Evolutionary conservation across 2,329 filamentous ascomycete species (phyloP).

Genomic region (Colletotrichum lindemuthianum): DNA sequence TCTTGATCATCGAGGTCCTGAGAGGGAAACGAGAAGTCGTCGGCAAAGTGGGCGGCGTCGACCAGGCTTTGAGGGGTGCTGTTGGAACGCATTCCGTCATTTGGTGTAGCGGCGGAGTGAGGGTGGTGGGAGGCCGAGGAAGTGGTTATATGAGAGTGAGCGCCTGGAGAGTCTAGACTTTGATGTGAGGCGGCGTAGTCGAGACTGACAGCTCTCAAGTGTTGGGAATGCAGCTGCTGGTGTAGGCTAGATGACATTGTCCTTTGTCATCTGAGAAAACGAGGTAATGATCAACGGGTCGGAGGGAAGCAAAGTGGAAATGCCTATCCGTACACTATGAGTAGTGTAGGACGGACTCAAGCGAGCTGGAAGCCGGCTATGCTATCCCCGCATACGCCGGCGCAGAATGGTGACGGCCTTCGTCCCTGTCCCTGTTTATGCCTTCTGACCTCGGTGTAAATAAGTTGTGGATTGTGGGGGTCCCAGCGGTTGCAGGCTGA

Average conservation of each 20-base stretch:
- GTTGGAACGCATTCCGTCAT: slow-evolving; percentile 47
- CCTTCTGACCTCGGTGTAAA: slow-evolving; percentile 31
- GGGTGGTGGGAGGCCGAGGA: slow-evolving; percentile 32
- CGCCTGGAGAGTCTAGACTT: slow-evolving; percentile 32
- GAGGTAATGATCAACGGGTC: slow-evolving; percentile 42
- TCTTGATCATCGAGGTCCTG: slow-evolving; percentile 53
- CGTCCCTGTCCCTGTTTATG: slow-evolving; percentile 33
- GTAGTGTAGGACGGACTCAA: slow-evolving; percentile 11
- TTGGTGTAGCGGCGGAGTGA: slow-evolving; percentile 39
- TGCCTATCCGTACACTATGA: no score
- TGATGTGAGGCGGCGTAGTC: slow-evolving; percentile 42
- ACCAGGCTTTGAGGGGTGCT: slow-evolving; percentile 52
- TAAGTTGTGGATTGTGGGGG: slow-evolving; percentile 18
- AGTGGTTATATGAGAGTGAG: slow-evolving; percentile 34
- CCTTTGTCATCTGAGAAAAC: slow-evolving; percentile 39
- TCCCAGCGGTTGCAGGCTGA: slow-evolving; percentile 22
- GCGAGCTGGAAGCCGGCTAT: slow-evolving; percentile 5
- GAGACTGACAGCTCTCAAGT: slow-evolving; percentile 47
- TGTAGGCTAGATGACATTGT: slow-evolving; percentile 53
- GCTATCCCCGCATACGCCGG: slow-evolving; percentile 30
- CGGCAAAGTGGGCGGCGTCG: slow-evolving; percentile 58
- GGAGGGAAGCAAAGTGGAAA: slow-evolving; percentile 30
- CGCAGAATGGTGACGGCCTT: slow-evolving; percentile 22
- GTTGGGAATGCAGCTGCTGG: slow-evolving; percentile 44
- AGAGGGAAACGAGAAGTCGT: slow-evolving; percentile 64